Percentiles rank a stretch among this genome's conserved stretches.
These are phyloP conservation scores for Aspergillus awamori DNA, from an alignment of 2,329 filamentous ascomycete species.

Conservation along the genomic window DNA sequence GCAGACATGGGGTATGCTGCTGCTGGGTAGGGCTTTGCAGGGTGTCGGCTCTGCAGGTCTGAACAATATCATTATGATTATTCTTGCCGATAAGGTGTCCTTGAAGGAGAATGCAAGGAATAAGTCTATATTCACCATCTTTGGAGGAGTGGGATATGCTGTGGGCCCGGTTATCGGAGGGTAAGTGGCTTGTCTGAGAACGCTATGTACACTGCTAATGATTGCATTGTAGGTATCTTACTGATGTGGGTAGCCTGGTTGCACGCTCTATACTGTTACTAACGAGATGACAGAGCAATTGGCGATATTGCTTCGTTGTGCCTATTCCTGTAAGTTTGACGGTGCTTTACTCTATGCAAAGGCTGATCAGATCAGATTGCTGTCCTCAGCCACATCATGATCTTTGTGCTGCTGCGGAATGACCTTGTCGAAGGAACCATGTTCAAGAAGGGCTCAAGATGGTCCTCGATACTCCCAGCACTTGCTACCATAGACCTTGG, in stretches of 20 bases:
- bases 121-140: slow-evolving; percentile 63
- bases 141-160: slow-evolving; percentile 62
- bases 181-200: slow-evolving; percentile 22
- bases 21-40: slow-evolving; percentile 66
- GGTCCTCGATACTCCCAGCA: slow-evolving; percentile 47
- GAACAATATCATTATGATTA: slow-evolving; percentile 61
- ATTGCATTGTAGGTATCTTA: slow-evolving; percentile 31
- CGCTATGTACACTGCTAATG: slow-evolving; percentile 3
- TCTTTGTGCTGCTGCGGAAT: slow-evolving; percentile 60
- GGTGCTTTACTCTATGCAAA: slow-evolving; percentile 15
- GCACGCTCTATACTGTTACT: slow-evolving; percentile 39
- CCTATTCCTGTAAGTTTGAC: slow-evolving; percentile 58
- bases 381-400: slow-evolving; percentile 54
- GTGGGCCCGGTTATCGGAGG: slow-evolving; percentile 65
- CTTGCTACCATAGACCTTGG: slow-evolving; percentile 60
- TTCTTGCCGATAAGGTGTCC: slow-evolving; percentile 67
- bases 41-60: slow-evolving; percentile 65
- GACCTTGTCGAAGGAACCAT: slow-evolving; percentile 59
- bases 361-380: slow-evolving; percentile 44
- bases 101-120: slow-evolving; percentile 65
- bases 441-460: slow-evolving; percentile 38
- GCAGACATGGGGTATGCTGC: slow-evolving; percentile 59
- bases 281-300: slow-evolving; percentile 48
- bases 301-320: slow-evolving; percentile 70
- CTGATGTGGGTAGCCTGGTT: slow-evolving; percentile 27